phyloP scores from a whole-genome alignment of 768 basidiomycete genomes.

The Lentinula edodes region DNA sequence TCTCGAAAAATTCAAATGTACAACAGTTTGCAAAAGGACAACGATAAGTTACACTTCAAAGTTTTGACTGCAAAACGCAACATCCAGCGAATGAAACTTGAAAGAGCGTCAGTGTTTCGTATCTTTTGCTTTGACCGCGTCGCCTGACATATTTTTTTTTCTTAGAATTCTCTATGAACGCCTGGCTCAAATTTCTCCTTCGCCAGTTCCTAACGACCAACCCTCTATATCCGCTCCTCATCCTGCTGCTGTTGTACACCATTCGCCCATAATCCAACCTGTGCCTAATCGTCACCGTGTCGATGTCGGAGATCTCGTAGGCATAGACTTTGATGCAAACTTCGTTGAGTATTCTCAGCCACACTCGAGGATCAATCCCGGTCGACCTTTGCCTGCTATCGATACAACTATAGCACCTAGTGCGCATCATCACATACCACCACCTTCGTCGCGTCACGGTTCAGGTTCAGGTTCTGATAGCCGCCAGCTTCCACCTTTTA shows the following conservation, averaged over 20 bases:
- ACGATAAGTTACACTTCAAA: constrained; percentile 83
- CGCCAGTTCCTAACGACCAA: constrained; percentile 21
- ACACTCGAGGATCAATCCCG: constrained; percentile 40
- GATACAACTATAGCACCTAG: constrained; percentile 44
- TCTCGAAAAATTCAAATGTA: constrained; percentile 13
- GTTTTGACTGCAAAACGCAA: constrained; percentile 73
- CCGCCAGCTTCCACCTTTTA: constrained; percentile 45
- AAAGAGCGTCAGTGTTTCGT: constrained; percentile 67
- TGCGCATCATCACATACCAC: constrained; percentile 4
- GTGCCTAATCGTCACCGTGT: constrained; percentile 15
- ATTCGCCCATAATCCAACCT: constrained; percentile 27
- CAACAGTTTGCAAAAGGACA: constrained; percentile 50
- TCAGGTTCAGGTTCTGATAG: constrained; percentile 30
- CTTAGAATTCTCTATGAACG: constrained; percentile 75
- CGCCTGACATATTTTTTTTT: constrained; percentile 1
- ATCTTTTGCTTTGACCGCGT: constrained; percentile 14
- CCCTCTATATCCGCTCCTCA: constrained; percentile 10
- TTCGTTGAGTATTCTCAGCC: constrained; percentile 45
- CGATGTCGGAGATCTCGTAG: constrained; percentile 29
- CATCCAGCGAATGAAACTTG: constrained; percentile 83
- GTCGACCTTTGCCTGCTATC: constrained; percentile 40
- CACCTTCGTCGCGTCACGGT: constrained; percentile 24
- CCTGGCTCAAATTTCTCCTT: constrained; percentile 51
- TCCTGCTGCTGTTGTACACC: constrained; percentile 9
- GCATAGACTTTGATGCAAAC: constrained; percentile 40